These are phyloP conservation scores for Xylaria cubensis DNA, from an alignment of 495 filamentous ascomycete species.

Conservation along the genomic window DNA sequence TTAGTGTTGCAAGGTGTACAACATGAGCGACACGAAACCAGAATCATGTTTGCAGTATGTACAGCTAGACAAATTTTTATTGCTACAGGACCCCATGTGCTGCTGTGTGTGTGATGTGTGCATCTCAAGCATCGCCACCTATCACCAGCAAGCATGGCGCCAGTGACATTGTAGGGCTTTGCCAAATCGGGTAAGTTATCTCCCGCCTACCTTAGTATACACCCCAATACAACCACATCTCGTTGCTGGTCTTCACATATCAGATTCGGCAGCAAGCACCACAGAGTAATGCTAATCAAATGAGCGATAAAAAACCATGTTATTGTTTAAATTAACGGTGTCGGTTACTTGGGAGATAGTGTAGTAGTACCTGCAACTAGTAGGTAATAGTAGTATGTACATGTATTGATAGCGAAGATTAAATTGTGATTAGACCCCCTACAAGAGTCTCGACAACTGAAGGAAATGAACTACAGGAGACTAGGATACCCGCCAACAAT, in stretches of 20 bases:
- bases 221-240: background rate
- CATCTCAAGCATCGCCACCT: background rate
- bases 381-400: slow-evolving; percentile 10
- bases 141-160: background rate
- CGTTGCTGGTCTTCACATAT: background rate
- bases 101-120: background rate
- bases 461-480: slow-evolving; percentile 2
- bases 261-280: slow-evolving; percentile 3
- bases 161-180: slow-evolving; percentile 3
- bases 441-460: background rate
- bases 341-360: background rate
- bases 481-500: slow-evolving; percentile 12
- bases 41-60: background rate
- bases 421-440: slow-evolving; percentile 17
- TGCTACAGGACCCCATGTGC: background rate
- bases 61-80: background rate
- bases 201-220: background rate
- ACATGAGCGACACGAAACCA: background rate
- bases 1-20: background rate
- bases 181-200: slow-evolving; percentile 12
- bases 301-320: background rate
- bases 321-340: slow-evolving; percentile 7
- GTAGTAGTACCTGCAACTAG: background rate
- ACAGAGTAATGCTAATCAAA: background rate
- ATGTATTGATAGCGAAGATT: slow-evolving; percentile 15